Evolutionary conservation across 1,139 yeast species (phyloP), one percentile per base, ranked within the genome.

Genomic region (Debaryomyces coudertii): DNA sequence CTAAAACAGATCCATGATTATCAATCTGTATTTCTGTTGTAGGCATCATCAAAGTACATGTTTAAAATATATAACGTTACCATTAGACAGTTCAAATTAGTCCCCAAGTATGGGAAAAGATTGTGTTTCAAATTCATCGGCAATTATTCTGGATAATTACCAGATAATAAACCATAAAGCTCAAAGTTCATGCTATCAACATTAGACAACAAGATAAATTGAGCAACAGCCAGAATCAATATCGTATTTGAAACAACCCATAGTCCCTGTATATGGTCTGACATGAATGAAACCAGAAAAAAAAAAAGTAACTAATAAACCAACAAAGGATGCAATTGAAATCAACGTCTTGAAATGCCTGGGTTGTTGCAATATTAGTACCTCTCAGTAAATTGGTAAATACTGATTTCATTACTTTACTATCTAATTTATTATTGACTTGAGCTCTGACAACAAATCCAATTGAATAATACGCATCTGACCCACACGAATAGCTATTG

Each of bases 391-490:
- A 22, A 40, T 16, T 24, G 6, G 22, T 16, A 27, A 16, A 39
- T 38, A n/a, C 31, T 20, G 12, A 14, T 41, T 2, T 35, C 28
- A 7, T 24, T 12, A 16, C 23, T 23, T 15, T 7, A 18, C 16
- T 7, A 7, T 14, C 14, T 15, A 11, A 11, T 29, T 11, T 29
- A 49, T 63, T 64, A 39, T 65, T 60, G 42, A 61, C 63, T 47
- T 74, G 79, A 4, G 79, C 79, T 1, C 67, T 63, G 4, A 70
- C 77, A 22, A 75, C 63, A 56, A 81, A 86, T 0, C 95, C 95
- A 43, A 87, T 82, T 4, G 88, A 80, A 57, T 80, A 85, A 87
- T 87, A 60, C 85, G 87, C 76, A 86, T 82, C 61, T 87, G 93
- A 7, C 95, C 95, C 20, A 67, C 58, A 0, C 79, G 79, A 40